Conservation (phyloP, 305 asterid genomes). For the Rubia occidens region DNA sequence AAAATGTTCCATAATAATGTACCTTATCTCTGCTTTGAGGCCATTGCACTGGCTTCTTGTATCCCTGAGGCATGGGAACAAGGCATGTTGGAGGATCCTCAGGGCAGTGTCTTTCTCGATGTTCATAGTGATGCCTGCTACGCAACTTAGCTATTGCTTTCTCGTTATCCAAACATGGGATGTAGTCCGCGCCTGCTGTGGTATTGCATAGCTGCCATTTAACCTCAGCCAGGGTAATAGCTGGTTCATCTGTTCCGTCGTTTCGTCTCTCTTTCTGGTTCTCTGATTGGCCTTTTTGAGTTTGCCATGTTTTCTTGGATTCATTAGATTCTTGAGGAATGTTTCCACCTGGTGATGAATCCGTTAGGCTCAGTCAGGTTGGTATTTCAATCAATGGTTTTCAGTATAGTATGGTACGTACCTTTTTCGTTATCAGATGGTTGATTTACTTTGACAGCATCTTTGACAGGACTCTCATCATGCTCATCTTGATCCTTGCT, state of each 20-base stretch:
- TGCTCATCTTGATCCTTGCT: conserved; percentile 48
- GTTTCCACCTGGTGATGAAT: conserved; percentile 23
- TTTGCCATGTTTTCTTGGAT: conserved; percentile 54
- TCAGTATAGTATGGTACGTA: conserved; percentile 8
- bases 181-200: conserved; percentile 62
- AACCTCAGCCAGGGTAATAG: conserved; percentile 14
- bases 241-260: conserved; percentile 31
- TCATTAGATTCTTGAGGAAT: conserved; percentile 44
- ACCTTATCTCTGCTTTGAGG: conserved; percentile 89
- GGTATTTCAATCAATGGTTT: conserved; percentile 5
- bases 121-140: conserved; percentile 51
- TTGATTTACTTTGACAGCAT: neutral
- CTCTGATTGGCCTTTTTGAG: conserved; percentile 61
- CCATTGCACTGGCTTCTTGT: conserved; percentile 62
- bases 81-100: conserved; percentile 62
- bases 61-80: conserved; percentile 63
- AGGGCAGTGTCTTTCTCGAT: conserved; percentile 86
- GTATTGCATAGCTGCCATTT: conserved; percentile 63
- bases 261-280: conserved; percentile 60
- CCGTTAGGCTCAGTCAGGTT: conserved; percentile 7
- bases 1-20: neutral
- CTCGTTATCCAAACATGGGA: conserved; percentile 84
- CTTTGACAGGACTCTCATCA: conserved; percentile 28
- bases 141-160: conserved; percentile 43
- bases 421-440: neutral